A percentile compares a stretch with the other conserved stretches of the same genome.
Evolutionary conservation across 768 basidiomycete species (phyloP).

Genomic region (Fomitopsis pulvina): DNA sequence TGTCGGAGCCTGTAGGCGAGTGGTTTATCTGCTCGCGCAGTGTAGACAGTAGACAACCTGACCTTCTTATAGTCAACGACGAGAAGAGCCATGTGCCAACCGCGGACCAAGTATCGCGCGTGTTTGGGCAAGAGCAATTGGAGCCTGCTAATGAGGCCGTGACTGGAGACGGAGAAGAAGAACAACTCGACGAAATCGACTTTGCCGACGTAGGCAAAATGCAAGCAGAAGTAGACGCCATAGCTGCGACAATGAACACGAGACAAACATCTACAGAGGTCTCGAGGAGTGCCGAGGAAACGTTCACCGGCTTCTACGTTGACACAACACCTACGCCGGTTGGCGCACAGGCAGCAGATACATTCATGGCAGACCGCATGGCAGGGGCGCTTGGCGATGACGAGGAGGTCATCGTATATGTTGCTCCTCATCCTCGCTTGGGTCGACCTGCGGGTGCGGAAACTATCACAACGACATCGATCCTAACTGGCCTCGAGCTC

Average conservation of each 20-base stretch:
- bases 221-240: conserved; percentile 32
- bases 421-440: conserved; percentile 62
- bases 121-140: conserved; percentile 42
- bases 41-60: background rate
- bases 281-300: conserved; percentile 24
- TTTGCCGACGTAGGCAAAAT: conserved; percentile 55
- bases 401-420: conserved; percentile 73
- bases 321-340: conserved; percentile 21
- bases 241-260: conserved; percentile 9
- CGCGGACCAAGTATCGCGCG: conserved; percentile 54
- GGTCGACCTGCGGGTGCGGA: background rate
- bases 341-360: background rate
- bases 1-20: conserved; percentile 46
- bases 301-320: conserved; percentile 33
- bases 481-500: conserved; percentile 18
- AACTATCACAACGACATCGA: conserved; percentile 18
- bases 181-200: conserved; percentile 39
- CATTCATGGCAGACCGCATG: conserved; percentile 5
- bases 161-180: conserved; percentile 13
- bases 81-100: conserved; percentile 59
- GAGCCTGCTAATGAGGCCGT: conserved; percentile 3
- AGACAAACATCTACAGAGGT: background rate
- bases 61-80: conserved; percentile 32
- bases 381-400: conserved; percentile 26
- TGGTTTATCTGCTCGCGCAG: conserved; percentile 10